Conservation (phyloP, 768 basidiomycete genomes). For the Leucogyrophana mollusca region DNA sequence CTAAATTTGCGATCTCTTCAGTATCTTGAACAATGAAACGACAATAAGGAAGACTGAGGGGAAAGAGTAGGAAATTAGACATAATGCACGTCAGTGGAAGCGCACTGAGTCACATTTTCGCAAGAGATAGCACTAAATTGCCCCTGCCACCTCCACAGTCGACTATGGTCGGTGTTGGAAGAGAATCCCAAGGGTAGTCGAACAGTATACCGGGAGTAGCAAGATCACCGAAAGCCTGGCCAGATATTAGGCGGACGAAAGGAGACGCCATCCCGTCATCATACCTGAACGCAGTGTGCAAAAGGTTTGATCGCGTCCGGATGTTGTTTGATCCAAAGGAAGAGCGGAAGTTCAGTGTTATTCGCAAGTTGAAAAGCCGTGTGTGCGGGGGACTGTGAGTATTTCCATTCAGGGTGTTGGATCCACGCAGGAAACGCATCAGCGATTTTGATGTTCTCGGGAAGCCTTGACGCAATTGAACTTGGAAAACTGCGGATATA, state of each 20-base stretch:
- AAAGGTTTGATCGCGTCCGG: neutral
- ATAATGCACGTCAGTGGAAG: neutral
- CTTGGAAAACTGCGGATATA: neutral
- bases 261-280: no score
- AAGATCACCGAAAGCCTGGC: slow-evolving; percentile 1
- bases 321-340: slow-evolving; percentile 14
- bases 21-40: slow-evolving; percentile 38
- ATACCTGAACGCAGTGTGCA: slow-evolving; percentile 1
- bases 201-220: slow-evolving; percentile 34
- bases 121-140: slow-evolving; percentile 37
- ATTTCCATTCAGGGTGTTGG: slow-evolving; percentile 16
- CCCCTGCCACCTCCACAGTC: slow-evolving; percentile 43
- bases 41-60: slow-evolving; percentile 2
- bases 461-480: slow-evolving; percentile 7
- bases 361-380: slow-evolving; percentile 38
- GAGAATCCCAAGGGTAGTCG: slow-evolving; percentile 38
- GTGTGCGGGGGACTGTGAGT: slow-evolving; percentile 11
- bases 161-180: slow-evolving; percentile 36
- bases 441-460: slow-evolving; percentile 11
- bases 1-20: slow-evolving; percentile 19
- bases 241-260: no score
- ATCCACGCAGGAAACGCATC: slow-evolving; percentile 7
- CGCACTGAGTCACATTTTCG: slow-evolving; percentile 29
- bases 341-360: slow-evolving; percentile 35
- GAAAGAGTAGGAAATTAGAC: neutral